Percentiles rank a stretch among this genome's conserved stretches.
Evolutionary conservation across 1,284 basidiomycete genomes (phyloP).

Genomic region (Cystobasidium pallidum): DNA sequence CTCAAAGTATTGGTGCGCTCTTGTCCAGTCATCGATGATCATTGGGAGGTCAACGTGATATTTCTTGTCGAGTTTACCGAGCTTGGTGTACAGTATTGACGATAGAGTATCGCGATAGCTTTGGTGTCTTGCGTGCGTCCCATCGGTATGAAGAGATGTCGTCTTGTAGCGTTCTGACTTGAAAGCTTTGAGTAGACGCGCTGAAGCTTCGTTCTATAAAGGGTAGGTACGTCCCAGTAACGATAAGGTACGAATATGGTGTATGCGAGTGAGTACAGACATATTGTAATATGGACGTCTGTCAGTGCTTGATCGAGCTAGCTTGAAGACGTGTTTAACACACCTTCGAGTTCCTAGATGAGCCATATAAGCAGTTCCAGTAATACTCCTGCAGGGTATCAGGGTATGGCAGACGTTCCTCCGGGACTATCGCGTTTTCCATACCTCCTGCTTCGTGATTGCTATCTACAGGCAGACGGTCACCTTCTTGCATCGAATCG

Average conservation of each 20-base stretch:
- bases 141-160: neutral
- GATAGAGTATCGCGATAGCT: conserved; percentile 15
- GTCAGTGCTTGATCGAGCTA: conserved; percentile 8
- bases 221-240: neutral
- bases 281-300: neutral
- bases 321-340: neutral
- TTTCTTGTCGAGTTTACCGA: conserved; percentile 19
- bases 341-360: neutral
- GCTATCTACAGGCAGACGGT: neutral
- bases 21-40: conserved; percentile 8
- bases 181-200: neutral
- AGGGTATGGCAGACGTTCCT: neutral
- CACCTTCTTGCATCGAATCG: neutral
- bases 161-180: conserved; percentile 3
- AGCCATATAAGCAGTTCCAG: conserved; percentile 26
- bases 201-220: neutral
- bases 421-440: neutral
- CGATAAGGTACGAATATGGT: neutral
- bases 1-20: neutral
- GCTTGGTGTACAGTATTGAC: neutral
- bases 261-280: no score
- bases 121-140: neutral
- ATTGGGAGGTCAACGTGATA: conserved; percentile 26
- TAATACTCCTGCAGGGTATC: conserved; percentile 9
- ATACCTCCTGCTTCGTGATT: neutral